Evolutionary conservation across 1,139 yeast species (phyloP).

Genomic region (Pichia inconspicua): DNA sequence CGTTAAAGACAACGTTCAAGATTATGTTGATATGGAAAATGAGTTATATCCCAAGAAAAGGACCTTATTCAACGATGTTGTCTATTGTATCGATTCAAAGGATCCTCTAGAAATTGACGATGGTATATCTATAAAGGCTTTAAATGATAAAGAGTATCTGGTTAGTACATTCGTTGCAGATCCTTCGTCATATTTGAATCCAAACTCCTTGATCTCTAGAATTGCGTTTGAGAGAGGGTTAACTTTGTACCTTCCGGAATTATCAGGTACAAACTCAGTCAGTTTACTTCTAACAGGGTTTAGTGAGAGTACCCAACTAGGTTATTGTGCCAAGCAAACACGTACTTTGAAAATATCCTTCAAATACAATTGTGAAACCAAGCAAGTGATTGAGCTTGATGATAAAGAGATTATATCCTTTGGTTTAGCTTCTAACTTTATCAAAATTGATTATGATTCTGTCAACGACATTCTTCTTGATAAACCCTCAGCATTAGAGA

Average conservation of each 20-base stretch:
- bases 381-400: slow-evolving; percentile 26
- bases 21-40: slow-evolving; percentile 20
- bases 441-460: slow-evolving; percentile 41
- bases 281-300: slow-evolving; percentile 66
- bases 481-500: slow-evolving; percentile 5
- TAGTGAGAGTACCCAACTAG: slow-evolving; percentile 51
- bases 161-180: slow-evolving; percentile 80
- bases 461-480: slow-evolving; percentile 36
- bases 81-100: slow-evolving; percentile 79
- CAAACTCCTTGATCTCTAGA: slow-evolving; percentile 42
- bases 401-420: slow-evolving; percentile 30
- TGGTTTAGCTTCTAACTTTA: slow-evolving; percentile 37
- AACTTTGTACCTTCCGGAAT: slow-evolving; percentile 71
- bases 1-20: slow-evolving; percentile 14
- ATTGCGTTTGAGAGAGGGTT: slow-evolving; percentile 56
- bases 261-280: slow-evolving; percentile 33
- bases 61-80: slow-evolving; percentile 36
- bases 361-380: slow-evolving; percentile 28
- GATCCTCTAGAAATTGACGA: slow-evolving; percentile 91
- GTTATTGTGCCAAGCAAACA: slow-evolving; percentile 36
- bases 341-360: slow-evolving; percentile 44
- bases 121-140: slow-evolving; percentile 59
- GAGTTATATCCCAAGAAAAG: slow-evolving; percentile 31
- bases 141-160: slow-evolving; percentile 31
- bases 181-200: slow-evolving; percentile 59